Evolutionary conservation across 345 rosid species (phyloP).

Genomic region (Euphorbia pulcherrima): DNA sequence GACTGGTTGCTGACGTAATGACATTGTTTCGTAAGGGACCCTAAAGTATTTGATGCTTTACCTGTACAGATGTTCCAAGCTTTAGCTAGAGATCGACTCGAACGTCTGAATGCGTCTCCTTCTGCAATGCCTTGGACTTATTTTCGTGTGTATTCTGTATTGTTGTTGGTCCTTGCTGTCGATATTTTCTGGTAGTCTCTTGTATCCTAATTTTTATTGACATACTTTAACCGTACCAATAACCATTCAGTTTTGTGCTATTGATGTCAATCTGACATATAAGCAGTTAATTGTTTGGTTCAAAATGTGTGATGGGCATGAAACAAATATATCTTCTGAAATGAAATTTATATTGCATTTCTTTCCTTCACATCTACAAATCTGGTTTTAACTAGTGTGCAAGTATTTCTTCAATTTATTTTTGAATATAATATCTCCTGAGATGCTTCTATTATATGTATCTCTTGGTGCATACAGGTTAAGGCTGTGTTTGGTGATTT

Average conservation of each 20-base stretch:
- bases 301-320: not conserved
- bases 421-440: not conserved
- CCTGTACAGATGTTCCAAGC: slow-evolving; percentile 90
- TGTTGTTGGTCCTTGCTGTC: slow-evolving; percentile 65
- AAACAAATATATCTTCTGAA: not conserved
- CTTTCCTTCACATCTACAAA: not conserved
- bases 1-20: slow-evolving; percentile 11
- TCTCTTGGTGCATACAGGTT: slow-evolving; percentile 42
- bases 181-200: slow-evolving; percentile 70
- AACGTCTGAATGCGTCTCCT: slow-evolving; percentile 92
- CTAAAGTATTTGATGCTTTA: slow-evolving; percentile 5
- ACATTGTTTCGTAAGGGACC: not conserved
- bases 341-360: not conserved
- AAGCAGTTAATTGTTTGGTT: not conserved
- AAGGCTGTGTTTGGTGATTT: slow-evolving; percentile 40
- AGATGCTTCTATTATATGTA: not conserved
- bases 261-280: not conserved
- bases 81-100: slow-evolving; percentile 95
- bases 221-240: slow-evolving; percentile 4
- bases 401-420: not conserved
- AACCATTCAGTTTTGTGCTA: not conserved
- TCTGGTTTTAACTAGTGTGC: not conserved
- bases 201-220: slow-evolving; percentile 13
- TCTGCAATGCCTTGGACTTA: slow-evolving; percentile 82
- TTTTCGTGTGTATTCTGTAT: slow-evolving; percentile 79